Conservation (phyloP, 1,284 basidiomycete species). For the Austroboletus novae-zelandiae region DNA sequence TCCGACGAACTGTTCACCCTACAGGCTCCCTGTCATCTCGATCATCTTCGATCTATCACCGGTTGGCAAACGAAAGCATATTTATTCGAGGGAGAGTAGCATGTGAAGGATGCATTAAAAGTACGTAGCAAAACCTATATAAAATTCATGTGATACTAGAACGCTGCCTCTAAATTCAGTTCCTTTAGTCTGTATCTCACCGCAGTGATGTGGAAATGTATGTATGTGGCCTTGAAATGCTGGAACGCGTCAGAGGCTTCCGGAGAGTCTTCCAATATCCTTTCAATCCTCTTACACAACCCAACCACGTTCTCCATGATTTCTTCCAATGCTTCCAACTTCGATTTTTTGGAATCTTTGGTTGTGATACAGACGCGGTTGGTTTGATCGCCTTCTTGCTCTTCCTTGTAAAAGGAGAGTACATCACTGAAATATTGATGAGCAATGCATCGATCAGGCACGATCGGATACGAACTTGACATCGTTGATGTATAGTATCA, state of each 20-base stretch:
- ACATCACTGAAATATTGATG: slow-evolving; percentile 31
- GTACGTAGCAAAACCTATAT: too few species aligned
- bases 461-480: slow-evolving; percentile 31
- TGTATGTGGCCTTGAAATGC: slow-evolving; percentile 14
- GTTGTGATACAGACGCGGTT: slow-evolving; percentile 35
- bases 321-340: slow-evolving; percentile 21
- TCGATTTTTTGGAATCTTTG: slow-evolving; percentile 17
- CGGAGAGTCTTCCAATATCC: slow-evolving; percentile 19
- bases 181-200: slow-evolving; percentile 17
- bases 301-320: slow-evolving; percentile 22
- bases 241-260: slow-evolving; percentile 19
- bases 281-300: slow-evolving; percentile 14
- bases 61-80: too few species aligned
- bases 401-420: slow-evolving; percentile 45
- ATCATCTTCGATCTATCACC: too few species aligned
- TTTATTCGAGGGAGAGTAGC: too few species aligned
- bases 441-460: not conserved
- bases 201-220: slow-evolving; percentile 23
- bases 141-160: too few species aligned
- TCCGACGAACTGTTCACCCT: too few species aligned
- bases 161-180: slow-evolving; percentile 7
- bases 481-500: slow-evolving; percentile 29
- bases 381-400: slow-evolving; percentile 31
- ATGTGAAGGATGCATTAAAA: too few species aligned
- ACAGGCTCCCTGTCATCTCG: too few species aligned